Conservation (phyloP, 2,329 filamentous ascomycete genomes). For the Fusarium torulosum region DNA sequence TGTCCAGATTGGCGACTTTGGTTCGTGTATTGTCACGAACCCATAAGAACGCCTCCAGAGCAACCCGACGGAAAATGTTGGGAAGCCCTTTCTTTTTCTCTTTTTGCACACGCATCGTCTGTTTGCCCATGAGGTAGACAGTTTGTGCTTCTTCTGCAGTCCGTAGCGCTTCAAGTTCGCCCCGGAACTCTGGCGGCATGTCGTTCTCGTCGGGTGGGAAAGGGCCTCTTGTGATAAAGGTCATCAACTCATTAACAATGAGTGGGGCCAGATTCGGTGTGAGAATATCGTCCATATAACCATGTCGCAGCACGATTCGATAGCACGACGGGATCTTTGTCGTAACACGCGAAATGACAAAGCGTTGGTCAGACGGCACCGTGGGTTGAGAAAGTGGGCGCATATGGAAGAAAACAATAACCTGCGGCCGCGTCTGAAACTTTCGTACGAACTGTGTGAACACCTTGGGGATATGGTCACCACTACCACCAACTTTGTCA, state of each 20-base stretch:
- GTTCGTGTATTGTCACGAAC: slow-evolving; percentile 74
- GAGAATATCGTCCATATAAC: slow-evolving; percentile 79
- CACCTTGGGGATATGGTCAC: slow-evolving; percentile 57
- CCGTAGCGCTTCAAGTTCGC: slow-evolving; percentile 60
- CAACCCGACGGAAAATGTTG: slow-evolving; percentile 57
- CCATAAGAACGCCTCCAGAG: slow-evolving; percentile 71
- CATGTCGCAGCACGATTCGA: slow-evolving; percentile 76
- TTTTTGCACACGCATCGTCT: slow-evolving; percentile 65
- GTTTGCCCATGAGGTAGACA: slow-evolving; percentile 71
- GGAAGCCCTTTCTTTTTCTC: slow-evolving; percentile 51
- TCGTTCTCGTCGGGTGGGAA: slow-evolving; percentile 44
- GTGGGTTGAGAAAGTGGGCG: slow-evolving; percentile 71
- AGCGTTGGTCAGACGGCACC: slow-evolving; percentile 63
- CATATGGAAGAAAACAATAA: slow-evolving; percentile 81
- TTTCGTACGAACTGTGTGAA: slow-evolving; percentile 81
- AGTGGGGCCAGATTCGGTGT: slow-evolving; percentile 70
- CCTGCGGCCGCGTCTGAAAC: slow-evolving; percentile 74
- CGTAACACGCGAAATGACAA: slow-evolving; percentile 58
- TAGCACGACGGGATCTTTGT: slow-evolving; percentile 72
- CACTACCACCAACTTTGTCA: slow-evolving; percentile 78
- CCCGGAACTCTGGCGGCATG: slow-evolving; percentile 44
- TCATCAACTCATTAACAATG: slow-evolving; percentile 70
- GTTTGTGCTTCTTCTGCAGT: slow-evolving; percentile 62
- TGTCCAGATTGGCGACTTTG: slow-evolving; percentile 72
- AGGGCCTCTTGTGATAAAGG: slow-evolving; percentile 59